A percentile compares a stretch with the other conserved stretches of the same genome.
Conservation (phyloP, 345 rosid genomes). For the Dimocarpus longan region DNA sequence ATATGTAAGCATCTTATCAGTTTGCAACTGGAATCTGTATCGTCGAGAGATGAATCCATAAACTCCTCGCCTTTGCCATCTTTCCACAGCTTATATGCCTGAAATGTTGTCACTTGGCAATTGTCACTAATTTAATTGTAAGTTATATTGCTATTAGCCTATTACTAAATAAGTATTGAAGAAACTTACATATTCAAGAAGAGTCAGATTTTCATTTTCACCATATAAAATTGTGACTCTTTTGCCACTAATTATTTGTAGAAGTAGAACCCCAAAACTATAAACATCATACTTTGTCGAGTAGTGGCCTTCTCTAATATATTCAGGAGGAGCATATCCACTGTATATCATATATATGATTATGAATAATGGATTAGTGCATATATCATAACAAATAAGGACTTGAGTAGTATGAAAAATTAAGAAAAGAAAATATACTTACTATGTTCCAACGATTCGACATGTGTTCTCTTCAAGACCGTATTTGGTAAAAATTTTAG, state of each 20-base stretch:
- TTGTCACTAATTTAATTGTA: background rate
- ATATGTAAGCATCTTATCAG: background rate
- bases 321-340: background rate
- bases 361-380: background rate
- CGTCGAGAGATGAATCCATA: background rate
- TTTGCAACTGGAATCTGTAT: no score
- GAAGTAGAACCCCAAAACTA: constrained; percentile 44
- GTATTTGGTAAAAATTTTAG: constrained; percentile 42
- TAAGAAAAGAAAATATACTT: constrained; percentile 4
- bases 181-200: background rate
- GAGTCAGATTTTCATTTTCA: background rate
- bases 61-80: background rate
- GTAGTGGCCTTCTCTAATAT: background rate
- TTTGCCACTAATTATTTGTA: constrained; percentile 1
- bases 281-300: constrained; percentile 8
- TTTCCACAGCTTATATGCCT: background rate
- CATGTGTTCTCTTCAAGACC: constrained; percentile 39
- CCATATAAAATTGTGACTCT: background rate
- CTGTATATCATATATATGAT: background rate
- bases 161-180: no score
- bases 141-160: no score
- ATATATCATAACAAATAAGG: background rate
- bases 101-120: background rate
- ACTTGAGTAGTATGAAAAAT: no score
- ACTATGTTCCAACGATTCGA: constrained; percentile 46